Evolutionary conservation across 305 asterid species (phyloP).

Genomic region (Fraxinus greggii): DNA sequence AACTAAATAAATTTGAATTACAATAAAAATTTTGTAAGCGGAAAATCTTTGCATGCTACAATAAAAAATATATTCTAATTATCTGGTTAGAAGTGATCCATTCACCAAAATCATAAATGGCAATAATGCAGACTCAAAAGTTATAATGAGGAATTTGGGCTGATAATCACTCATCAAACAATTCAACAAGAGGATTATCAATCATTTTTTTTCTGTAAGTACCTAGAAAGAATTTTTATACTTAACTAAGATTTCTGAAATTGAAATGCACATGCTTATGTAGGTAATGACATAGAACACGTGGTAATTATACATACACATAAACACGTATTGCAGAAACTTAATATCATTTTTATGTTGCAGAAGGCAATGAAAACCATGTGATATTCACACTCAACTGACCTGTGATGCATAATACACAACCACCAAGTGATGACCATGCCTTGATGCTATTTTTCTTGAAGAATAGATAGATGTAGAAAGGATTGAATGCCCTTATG

Average conservation of each 20-base stretch:
- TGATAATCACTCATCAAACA: background rate
- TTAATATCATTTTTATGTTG: background rate
- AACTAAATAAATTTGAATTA: background rate
- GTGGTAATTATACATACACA: background rate
- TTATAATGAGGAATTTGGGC: background rate
- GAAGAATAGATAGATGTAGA: constrained; percentile 80
- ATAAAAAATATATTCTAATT: background rate
- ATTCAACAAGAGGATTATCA: background rate
- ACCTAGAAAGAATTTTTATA: background rate
- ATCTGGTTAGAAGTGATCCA: background rate
- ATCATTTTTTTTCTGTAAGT: background rate
- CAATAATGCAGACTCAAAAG: background rate
- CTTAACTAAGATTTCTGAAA: background rate
- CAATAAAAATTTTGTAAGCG: background rate
- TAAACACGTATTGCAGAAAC: background rate
- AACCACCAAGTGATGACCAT: constrained; percentile 98
- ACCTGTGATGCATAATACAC: constrained; percentile 98
- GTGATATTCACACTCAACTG: constrained; percentile 15
- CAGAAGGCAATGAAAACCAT: background rate
- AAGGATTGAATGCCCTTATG: constrained; percentile 80
- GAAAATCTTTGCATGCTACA: background rate
- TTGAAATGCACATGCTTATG: background rate
- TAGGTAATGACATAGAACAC: background rate
- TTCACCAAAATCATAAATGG: background rate
- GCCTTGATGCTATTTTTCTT: constrained; percentile 60